Evolutionary conservation across 371 early-diverging fungal species (phyloP), one percentile per base, ranked within the genome.

Genomic region (Mucor ambiguus): DNA sequence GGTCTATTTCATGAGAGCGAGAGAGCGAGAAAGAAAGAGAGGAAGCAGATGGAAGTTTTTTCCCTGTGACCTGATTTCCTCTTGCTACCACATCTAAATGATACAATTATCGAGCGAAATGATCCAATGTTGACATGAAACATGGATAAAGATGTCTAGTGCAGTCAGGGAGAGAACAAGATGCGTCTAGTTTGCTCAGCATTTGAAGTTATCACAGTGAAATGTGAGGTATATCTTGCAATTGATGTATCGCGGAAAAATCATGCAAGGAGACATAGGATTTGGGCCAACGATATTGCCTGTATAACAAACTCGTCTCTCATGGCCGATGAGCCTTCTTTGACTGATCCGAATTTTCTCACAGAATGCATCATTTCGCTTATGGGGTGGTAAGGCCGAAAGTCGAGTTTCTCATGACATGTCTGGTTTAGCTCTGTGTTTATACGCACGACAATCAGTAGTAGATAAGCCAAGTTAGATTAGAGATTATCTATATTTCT

Each of bases 51-150:
- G 22, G 46, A 41, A 41, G 9, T 46, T 46, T 46, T 46, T 52
- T 28, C 52, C 52, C 5, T 52, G 52, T 52, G 52, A 52, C 52
- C 28, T 26, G 26, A 14, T 52, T 52, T 52, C 52, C 52, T 52
- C 26, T 52, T 46, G 9, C 11, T 46, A 8, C 10, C n/a, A 22
- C 11, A 46, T n/a, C 1, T 22, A 9, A 46, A 46, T 46, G 46
- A 22, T 46, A 46, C 46, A 46, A 46, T 41, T 11, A 20, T 46
- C 46, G 9, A 46, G 46, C 10, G 4, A 10, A 46, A 46, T 46
- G 46, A 46, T 46, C 46, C n/a, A 46, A 46, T 46, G 20, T 22
- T 46, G 46, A 46, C 22, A 46, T 7, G 24, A 46, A 46, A 46
- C 11, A 46, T 8, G 18, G 20, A 44, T 44, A 37, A 14, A 37